A percentile compares a stretch with the other conserved stretches of the same genome.
Evolutionary conservation across 495 filamentous ascomycete species (phyloP).

Genomic region (Penicillium paradoxum): DNA sequence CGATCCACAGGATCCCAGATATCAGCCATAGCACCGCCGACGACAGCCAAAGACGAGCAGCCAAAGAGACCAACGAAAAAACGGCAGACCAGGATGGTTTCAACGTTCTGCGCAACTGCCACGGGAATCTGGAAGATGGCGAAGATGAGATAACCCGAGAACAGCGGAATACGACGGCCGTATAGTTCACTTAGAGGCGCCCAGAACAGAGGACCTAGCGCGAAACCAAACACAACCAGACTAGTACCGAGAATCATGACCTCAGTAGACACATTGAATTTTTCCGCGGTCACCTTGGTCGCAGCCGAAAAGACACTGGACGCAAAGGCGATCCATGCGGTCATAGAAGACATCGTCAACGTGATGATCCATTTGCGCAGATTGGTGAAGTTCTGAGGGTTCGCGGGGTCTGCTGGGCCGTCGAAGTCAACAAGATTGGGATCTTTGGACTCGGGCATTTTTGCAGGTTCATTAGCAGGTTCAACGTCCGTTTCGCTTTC

Average conservation of each 20-base stretch:
- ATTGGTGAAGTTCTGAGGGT: slow-evolving; percentile 63
- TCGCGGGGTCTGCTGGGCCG: slow-evolving; percentile 57
- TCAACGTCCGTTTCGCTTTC: slow-evolving; percentile 24
- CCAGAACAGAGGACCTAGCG: slow-evolving; percentile 50
- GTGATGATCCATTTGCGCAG: slow-evolving; percentile 68
- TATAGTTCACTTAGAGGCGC: slow-evolving; percentile 55
- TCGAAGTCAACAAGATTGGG: slow-evolving; percentile 43
- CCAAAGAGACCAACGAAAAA: slow-evolving; percentile 61
- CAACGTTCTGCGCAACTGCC: slow-evolving; percentile 54
- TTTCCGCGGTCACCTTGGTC: slow-evolving; percentile 39
- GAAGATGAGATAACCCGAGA: slow-evolving; percentile 52
- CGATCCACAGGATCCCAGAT: slow-evolving; percentile 57
- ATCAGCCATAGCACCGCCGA: slow-evolving; percentile 57
- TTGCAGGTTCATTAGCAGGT: slow-evolving; percentile 3
- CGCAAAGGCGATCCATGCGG: slow-evolving; percentile 56
- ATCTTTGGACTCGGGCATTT: slow-evolving; percentile 25
- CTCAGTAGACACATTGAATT: slow-evolving; percentile 49
- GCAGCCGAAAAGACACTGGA: slow-evolving; percentile 57
- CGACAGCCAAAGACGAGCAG: slow-evolving; percentile 57
- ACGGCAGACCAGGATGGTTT: slow-evolving; percentile 56
- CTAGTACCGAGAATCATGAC: slow-evolving; percentile 54
- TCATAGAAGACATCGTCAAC: slow-evolving; percentile 53
- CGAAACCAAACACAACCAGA: slow-evolving; percentile 53
- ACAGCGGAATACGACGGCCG: slow-evolving; percentile 52
- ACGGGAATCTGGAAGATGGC: slow-evolving; percentile 59